These are phyloP conservation scores for Ceratobasidium sp. DNA, from an alignment of 1,284 basidiomycete genomes.

Conservation along the genomic window DNA sequence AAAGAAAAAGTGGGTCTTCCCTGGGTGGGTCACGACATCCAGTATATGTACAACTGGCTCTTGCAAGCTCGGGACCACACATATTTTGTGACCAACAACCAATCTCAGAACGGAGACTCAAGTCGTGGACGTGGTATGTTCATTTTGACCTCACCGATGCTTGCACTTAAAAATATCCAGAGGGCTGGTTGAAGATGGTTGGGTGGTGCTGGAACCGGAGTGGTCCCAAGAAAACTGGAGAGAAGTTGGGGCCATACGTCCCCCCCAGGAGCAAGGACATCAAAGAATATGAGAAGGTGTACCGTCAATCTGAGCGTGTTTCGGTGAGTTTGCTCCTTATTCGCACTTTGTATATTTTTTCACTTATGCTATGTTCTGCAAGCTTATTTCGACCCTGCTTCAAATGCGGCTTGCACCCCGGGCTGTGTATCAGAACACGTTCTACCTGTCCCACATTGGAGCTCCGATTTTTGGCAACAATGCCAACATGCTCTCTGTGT, in stretches of 20 bases:
- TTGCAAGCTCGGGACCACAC: background rate
- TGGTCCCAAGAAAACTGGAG: background rate
- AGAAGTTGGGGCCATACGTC: conserved; percentile 5
- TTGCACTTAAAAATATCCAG: no score
- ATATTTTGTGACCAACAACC: background rate
- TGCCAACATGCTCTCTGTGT: no score
- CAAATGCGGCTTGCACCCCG: background rate
- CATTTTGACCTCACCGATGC: background rate
- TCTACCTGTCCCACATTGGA: background rate
- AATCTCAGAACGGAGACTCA: background rate
- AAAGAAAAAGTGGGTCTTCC: no score
- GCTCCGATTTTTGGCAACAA: background rate
- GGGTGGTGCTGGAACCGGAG: background rate
- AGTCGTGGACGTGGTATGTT: background rate
- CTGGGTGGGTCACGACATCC: no score
- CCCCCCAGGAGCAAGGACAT: background rate
- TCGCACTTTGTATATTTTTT: background rate
- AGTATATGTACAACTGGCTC: background rate
- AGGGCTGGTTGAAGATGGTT: conserved; percentile 4
- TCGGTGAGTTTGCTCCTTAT: background rate
- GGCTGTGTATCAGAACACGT: background rate
- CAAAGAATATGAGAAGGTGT: background rate
- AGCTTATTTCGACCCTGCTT: background rate
- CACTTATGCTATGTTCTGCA: background rate
- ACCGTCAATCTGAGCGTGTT: background rate